These are phyloP conservation scores for Sphagnurus paluster DNA, from an alignment of 1,284 basidiomycete species.

Conservation along the genomic window DNA sequence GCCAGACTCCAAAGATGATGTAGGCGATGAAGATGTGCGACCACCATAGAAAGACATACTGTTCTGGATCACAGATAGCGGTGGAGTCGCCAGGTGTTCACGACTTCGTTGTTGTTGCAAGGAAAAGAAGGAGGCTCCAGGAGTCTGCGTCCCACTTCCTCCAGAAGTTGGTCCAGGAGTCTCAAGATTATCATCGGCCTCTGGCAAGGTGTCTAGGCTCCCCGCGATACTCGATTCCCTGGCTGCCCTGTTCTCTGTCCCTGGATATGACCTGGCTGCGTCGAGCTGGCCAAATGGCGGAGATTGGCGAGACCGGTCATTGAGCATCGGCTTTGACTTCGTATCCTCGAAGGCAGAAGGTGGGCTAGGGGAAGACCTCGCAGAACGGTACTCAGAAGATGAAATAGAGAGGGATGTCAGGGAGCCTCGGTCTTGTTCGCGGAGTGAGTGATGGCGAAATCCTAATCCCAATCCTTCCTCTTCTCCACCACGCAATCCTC, in stretches of 20 bases:
- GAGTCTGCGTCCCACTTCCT: conserved; percentile 33
- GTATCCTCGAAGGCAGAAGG: conserved; percentile 37
- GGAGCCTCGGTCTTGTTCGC: conserved; percentile 56
- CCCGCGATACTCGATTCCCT: conserved; percentile 54
- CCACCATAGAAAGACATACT: conserved; percentile 40
- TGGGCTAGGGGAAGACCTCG: conserved; percentile 70
- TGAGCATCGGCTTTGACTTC: conserved; percentile 29
- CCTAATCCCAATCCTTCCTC: conserved; percentile 46
- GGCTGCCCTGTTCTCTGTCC: conserved; percentile 39
- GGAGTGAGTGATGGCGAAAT: conserved; percentile 47
- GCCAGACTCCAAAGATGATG: conserved; percentile 73
- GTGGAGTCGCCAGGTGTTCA: conserved; percentile 38
- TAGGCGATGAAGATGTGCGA: conserved; percentile 68
- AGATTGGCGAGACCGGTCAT: conserved; percentile 36
- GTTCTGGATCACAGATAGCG: conserved; percentile 34
- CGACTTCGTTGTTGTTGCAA: conserved; percentile 31
- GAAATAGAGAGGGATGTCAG: conserved; percentile 58
- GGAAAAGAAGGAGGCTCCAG: conserved; percentile 35
- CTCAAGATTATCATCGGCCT: conserved; percentile 48
- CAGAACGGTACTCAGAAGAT: conserved; percentile 63
- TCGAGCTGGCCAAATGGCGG: conserved; percentile 50
- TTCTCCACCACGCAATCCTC: conserved; percentile 54
- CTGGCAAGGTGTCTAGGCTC: conserved; percentile 52
- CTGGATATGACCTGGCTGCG: conserved; percentile 41
- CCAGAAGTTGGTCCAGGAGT: conserved; percentile 28